Evolutionary conservation across 768 basidiomycete species (phyloP).

Genomic region (Lactifluus hygrophoroides): DNA sequence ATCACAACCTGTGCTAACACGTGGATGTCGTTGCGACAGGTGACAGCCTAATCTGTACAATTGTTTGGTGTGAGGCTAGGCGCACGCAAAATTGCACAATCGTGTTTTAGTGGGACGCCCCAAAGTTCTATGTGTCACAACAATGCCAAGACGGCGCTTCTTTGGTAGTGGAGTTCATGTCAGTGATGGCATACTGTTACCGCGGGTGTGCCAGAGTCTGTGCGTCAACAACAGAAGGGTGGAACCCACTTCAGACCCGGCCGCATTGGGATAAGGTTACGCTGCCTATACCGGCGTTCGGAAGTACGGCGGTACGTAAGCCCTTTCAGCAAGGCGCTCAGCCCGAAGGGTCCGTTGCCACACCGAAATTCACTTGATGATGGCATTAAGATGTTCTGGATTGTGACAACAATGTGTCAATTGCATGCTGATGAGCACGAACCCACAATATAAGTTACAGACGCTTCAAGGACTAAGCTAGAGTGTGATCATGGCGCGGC

Average conservation of each 20-base stretch:
- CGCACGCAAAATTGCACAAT: no score
- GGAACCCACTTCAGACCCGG: not conserved
- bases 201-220: not conserved
- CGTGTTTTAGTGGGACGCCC: not conserved
- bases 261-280: not conserved
- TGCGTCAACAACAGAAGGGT: not conserved
- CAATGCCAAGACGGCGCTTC: not conserved
- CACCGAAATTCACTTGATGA: not conserved
- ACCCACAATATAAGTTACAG: not conserved
- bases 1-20: not conserved
- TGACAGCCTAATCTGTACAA: not conserved
- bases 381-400: not conserved
- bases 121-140: not conserved
- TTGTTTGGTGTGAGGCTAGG: not conserved
- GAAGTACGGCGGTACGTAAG: not conserved
- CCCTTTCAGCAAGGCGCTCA: not conserved
- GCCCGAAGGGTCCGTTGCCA: not conserved
- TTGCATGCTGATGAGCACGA: not conserved
- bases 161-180: not conserved
- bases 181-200: not conserved
- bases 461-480: not conserved
- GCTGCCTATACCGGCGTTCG: not conserved
- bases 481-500: not conserved
- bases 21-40: not conserved
- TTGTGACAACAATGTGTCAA: not conserved